Percentiles rank a stretch among this genome's conserved stretches.
Evolutionary conservation across 1,139 yeast species (phyloP).

Genomic region (Lodderomyces orthopsilosis): DNA sequence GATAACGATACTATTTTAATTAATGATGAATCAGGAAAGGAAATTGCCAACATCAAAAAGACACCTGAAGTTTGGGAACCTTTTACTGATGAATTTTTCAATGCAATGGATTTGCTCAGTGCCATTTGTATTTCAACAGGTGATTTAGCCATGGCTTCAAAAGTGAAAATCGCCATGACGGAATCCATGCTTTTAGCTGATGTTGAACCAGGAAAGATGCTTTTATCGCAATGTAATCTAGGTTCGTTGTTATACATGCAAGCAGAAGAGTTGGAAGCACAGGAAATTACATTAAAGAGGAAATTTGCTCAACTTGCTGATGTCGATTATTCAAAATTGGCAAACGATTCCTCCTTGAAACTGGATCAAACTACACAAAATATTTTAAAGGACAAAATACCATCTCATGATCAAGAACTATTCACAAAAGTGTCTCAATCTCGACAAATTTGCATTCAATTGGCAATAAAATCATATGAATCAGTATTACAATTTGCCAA

Average conservation of each 20-base stretch:
- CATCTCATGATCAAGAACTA: slow-evolving; percentile 15
- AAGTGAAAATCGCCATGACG: slow-evolving; percentile 63
- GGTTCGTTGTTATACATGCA: slow-evolving; percentile 72
- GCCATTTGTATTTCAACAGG: slow-evolving; percentile 68
- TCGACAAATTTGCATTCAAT: slow-evolving; percentile 39
- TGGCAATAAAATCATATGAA: slow-evolving; percentile 48
- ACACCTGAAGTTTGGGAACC: slow-evolving; percentile 64
- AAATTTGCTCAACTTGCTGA: slow-evolving; percentile 22
- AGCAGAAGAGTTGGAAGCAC: slow-evolving; percentile 63
- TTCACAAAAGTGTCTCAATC: slow-evolving; percentile 16
- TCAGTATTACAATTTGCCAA: slow-evolving; percentile 57
- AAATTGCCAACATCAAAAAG: slow-evolving; percentile 23
- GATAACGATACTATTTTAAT: slow-evolving; percentile 20
- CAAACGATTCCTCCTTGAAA: slow-evolving; percentile 9
- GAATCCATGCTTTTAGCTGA: slow-evolving; percentile 75
- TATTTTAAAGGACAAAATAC: slow-evolving; percentile 9
- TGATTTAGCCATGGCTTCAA: slow-evolving; percentile 60
- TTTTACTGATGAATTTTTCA: slow-evolving; percentile 71
- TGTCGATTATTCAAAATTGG: slow-evolving; percentile 23
- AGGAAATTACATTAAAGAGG: slow-evolving; percentile 33
- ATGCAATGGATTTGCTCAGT: slow-evolving; percentile 66
- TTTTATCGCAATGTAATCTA: slow-evolving; percentile 66
- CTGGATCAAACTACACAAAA: slow-evolving; percentile 5
- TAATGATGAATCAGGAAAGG: slow-evolving; percentile 15
- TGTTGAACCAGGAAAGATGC: slow-evolving; percentile 60